Base-by-base conservation (phyloP, 805 yeast species). In the Schwanniomyces yamadae region DNA sequence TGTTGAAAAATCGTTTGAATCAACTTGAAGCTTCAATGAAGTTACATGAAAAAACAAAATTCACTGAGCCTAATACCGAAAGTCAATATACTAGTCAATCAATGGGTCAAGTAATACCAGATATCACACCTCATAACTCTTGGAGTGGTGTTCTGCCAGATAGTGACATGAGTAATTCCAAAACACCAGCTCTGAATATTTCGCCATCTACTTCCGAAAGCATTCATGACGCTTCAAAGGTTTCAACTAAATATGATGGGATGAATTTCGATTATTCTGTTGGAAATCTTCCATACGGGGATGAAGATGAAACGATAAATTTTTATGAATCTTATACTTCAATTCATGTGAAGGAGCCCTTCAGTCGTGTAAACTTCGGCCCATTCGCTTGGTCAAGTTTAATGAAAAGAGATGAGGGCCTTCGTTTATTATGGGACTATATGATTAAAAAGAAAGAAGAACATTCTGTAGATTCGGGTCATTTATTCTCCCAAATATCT, bases 331-430 rank as follows among this genome's bases (percentile, higher is more conserved):
- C 56, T 8, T 67, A 61, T 36, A 46, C 62, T 20, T 49, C 70
- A 0, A 38, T 63, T 2, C 59, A 58, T 36, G 46, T 56, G 6
- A 59, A 54, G 30, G 63, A 55, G 15, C 52, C 51, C 4, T 37
- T 49, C 19, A 44, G 63, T n/a, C 48, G 67, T 30, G 49, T 61
- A 4, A 53, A 56, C 23, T 60, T 52, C 41, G 73, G 71, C 4
- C 71, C 71, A 1, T 59, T 64, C 26, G 52, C 67, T 2, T 64
- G 69, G 66, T 48, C 62, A 1, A 56, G 69, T 8, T 33, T 63
- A 4, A 59, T 65, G 66, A 51, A 50, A 33, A 49, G 59, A 33
- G 73, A 67, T 34, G 39, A 37, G 4, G 66, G 61, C 12, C 49
- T 65, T 24, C 46, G 51, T 12, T n/a, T 55, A 12, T 45, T 66